Percentiles rank a stretch among this genome's conserved stretches.
Evolutionary conservation across 352 stramenopile genomes (phyloP).

Genomic region (Phytophthora ramorum): DNA sequence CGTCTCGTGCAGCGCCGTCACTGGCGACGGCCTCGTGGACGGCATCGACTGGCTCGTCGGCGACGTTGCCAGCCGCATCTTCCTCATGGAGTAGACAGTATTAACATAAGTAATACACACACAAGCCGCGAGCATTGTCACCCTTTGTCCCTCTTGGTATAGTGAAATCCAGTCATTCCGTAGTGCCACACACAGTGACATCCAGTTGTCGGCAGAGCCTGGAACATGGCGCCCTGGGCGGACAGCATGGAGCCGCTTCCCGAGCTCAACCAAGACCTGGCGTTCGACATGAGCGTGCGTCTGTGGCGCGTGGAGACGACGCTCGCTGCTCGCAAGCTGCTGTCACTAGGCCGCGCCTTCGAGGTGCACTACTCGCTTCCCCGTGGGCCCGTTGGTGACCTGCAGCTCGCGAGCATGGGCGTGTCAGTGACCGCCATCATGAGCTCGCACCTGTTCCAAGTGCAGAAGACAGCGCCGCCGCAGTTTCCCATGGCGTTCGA

Average conservation of each 20-base stretch:
- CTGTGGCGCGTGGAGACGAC: constrained; percentile 61
- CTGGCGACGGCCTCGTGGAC: constrained; percentile 94
- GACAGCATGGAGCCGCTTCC: neutral
- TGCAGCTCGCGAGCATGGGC: constrained; percentile 47
- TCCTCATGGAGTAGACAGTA: constrained; percentile 86
- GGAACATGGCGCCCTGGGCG: constrained; percentile 9
- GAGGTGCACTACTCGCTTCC: constrained; percentile 63
- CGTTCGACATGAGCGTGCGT: constrained; percentile 50
- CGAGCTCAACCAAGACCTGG: constrained; percentile 16
- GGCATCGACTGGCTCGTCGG: constrained; percentile 98
- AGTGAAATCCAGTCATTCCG: neutral
- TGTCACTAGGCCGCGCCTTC: constrained; percentile 63
- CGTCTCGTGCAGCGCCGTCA: constrained; percentile 97
- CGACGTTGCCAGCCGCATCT: constrained; percentile 97
- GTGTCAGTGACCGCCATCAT: constrained; percentile 55
- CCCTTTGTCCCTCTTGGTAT: neutral
- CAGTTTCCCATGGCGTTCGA: constrained; percentile 44
- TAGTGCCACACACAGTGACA: neutral
- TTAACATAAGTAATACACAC: no score
- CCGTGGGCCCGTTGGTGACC: constrained; percentile 3
- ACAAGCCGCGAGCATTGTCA: no score
- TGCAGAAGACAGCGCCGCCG: constrained; percentile 31
- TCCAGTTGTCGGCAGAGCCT: neutral
- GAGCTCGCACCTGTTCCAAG: constrained; percentile 60
- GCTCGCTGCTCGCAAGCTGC: constrained; percentile 52